Evolutionary conservation across 2,329 filamentous ascomycete species (phyloP), one percentile per base, ranked within the genome.

Genomic region (Penicillium nordicum): DNA sequence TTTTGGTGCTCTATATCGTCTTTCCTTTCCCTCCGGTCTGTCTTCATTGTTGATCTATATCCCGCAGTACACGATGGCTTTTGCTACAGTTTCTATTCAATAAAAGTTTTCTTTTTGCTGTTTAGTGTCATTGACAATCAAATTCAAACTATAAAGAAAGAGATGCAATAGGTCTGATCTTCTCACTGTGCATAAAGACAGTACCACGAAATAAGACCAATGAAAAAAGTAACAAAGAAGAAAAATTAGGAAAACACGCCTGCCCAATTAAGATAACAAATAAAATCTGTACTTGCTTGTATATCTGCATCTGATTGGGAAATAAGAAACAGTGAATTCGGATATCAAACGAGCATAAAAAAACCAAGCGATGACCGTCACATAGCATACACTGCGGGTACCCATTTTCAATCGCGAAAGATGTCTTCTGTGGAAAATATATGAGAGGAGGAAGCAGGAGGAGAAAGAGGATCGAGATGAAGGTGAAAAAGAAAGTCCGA

Each of bases 1-100:
- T 57, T 55, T 47, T 32, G 55, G 52, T 50, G 53, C 48, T 55
- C 47, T 38, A n/a, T 49, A 42, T 47, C 30, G n/a, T 46, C n/a
- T 41, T 23, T 55, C n/a, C 29, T 32, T 21, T 25, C 37, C 4
- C 25, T 42, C 16, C 37, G n/a, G 9, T 45, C n/a, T 47, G 14
- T 38, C 48, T 50, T 30, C 30, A 9, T 30, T 43, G 14, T 58
- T 41, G 29, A 46, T 49, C 54, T 53, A 67, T 67, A 67, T 65
- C 65, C 64, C 65, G 60, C 64, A 65, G 64, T 65, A 66, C 53
- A 65, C 61, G 64, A 62, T 57, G 64, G 63, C 54, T 58, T 45
- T 61, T 50, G 50, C 57, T 59, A 47, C 8, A 49, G 10, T 40
- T 47, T 37, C 8, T 54, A 36, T 55, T 34, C 30, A 56, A 50